phyloP scores from a whole-genome alignment of 495 filamentous ascomycete species.

The Coniosporium apollinis region DNA sequence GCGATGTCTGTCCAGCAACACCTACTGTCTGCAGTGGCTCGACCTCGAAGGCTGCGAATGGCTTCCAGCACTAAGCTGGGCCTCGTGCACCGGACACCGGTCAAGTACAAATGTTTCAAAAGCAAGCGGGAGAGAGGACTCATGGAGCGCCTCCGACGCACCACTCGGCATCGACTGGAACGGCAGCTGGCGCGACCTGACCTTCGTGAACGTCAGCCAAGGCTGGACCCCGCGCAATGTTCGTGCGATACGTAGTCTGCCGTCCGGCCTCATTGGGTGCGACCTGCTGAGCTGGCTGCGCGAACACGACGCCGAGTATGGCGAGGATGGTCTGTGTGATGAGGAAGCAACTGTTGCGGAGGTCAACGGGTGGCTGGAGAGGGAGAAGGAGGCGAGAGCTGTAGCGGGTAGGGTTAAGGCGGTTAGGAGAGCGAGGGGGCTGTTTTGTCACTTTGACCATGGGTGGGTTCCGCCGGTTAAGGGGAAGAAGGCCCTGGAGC shows the following conservation, averaged over 20 bases:
- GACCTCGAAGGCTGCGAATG: constrained; percentile 62
- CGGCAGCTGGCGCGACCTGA: constrained; percentile 32
- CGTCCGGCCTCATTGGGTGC: constrained; percentile 5
- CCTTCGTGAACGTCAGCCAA: constrained; percentile 32
- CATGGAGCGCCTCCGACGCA: not conserved
- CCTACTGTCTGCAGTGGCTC: constrained; percentile 60
- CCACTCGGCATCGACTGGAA: constrained; percentile 32
- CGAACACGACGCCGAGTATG: too few relatives aligned
- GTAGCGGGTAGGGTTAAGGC: too few relatives aligned
- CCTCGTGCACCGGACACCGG: too few relatives aligned
- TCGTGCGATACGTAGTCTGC: constrained; percentile 4
- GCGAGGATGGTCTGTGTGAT: too few relatives aligned
- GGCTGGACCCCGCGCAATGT: constrained; percentile 26
- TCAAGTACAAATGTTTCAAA: too few relatives aligned
- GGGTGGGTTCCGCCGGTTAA: too few relatives aligned
- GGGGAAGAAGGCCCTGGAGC: too few relatives aligned
- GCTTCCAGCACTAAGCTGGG: constrained; percentile 43
- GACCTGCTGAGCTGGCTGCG: not conserved
- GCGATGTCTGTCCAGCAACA: constrained; percentile 44
- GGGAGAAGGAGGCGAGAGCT: constrained; percentile 11
- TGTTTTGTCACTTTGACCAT: too few relatives aligned
- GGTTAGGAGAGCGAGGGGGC: too few relatives aligned
- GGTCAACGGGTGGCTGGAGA: constrained; percentile 10
- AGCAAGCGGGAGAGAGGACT: constrained; percentile 3
- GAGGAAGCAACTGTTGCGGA: not conserved